Percentiles rank a stretch among this genome's conserved stretches.
These are phyloP conservation scores for Vanderwaltozyma yarrowii DNA, from an alignment of 805 yeast genomes.

Conservation along the genomic window DNA sequence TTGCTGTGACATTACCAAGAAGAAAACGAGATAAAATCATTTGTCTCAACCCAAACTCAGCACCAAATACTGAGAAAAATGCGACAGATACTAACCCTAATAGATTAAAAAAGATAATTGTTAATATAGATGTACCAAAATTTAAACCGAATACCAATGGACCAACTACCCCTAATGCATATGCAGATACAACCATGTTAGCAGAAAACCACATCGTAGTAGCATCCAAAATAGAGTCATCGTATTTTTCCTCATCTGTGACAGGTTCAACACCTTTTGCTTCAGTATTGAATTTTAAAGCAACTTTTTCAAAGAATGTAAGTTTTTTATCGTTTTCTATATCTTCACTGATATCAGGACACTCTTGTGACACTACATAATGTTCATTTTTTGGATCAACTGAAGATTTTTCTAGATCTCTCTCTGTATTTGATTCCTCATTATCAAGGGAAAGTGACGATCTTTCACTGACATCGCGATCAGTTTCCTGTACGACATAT, in stretches of 20 bases:
- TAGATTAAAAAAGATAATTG: constrained; percentile 60
- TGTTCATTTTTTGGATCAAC: too few species aligned
- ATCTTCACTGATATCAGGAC: constrained; percentile 29
- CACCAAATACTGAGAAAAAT: constrained; percentile 72
- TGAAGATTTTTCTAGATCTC: too few species aligned
- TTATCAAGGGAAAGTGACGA: too few species aligned
- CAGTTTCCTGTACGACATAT: too few species aligned
- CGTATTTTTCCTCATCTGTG: constrained; percentile 67
- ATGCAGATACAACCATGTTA: constrained; percentile 77
- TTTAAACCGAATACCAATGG: constrained; percentile 52
- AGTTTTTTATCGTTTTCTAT: constrained; percentile 32
- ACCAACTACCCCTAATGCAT: constrained; percentile 66
- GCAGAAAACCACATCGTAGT: constrained; percentile 90
- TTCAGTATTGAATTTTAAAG: constrained; percentile 35
- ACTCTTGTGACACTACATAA: neutral
- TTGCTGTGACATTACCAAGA: constrained; percentile 63
- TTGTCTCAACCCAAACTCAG: constrained; percentile 78
- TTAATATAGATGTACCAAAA: constrained; percentile 61
- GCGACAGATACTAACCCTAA: constrained; percentile 75
- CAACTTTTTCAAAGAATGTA: constrained; percentile 18
- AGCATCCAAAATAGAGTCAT: constrained; percentile 53
- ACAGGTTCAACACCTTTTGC: constrained; percentile 73
- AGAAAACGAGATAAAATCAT: constrained; percentile 71
- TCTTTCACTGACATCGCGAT: too few species aligned
- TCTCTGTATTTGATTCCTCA: too few species aligned